Percentiles rank a stretch among this genome's conserved stretches.
These are phyloP conservation scores for Solidago caesia DNA, from an alignment of 129 eudicot genomes.

Conservation along the genomic window DNA sequence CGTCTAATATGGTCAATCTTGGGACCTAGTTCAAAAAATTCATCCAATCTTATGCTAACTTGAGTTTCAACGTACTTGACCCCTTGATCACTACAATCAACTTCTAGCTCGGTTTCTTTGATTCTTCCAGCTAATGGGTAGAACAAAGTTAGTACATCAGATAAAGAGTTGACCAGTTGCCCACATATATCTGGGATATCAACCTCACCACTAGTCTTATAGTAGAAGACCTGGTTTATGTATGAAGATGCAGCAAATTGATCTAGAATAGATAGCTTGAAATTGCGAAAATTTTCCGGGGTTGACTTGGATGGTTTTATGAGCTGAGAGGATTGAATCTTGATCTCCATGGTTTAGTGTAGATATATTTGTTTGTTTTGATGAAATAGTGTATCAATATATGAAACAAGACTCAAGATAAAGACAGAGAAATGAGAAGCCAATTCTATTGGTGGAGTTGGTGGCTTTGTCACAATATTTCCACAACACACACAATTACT, in stretches of 20 bases:
- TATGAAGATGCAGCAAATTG: slow-evolving; percentile 39
- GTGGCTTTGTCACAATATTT: neutral
- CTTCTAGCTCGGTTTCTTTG: slow-evolving; percentile 15
- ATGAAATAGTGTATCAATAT: neutral
- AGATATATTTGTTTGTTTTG: slow-evolving; percentile 5
- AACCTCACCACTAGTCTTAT: slow-evolving; percentile 17
- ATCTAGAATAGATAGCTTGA: slow-evolving; percentile 36
- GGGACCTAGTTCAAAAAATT: slow-evolving; percentile 27
- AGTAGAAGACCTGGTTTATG: slow-evolving; percentile 34
- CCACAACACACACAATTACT: too few relatives aligned
- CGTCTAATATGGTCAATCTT: slow-evolving; percentile 25
- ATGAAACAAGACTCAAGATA: neutral
- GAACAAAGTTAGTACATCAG: slow-evolving; percentile 39
- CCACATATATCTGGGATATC: slow-evolving; percentile 14
- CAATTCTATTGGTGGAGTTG: neutral
- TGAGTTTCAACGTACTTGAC: slow-evolving; percentile 34
- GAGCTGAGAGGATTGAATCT: slow-evolving; percentile 32
- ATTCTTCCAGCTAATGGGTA: slow-evolving; percentile 56
- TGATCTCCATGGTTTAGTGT: slow-evolving; percentile 38
- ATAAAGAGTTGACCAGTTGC: slow-evolving; percentile 39
- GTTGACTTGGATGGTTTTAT: slow-evolving; percentile 48
- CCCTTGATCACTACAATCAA: slow-evolving; percentile 54
- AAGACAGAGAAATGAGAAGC: neutral
- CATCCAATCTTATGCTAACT: slow-evolving; percentile 26
- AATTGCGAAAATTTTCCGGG: slow-evolving; percentile 20